Conservation (phyloP, 352 stramenopile species). For the Phytophthora ohioensis region DNA sequence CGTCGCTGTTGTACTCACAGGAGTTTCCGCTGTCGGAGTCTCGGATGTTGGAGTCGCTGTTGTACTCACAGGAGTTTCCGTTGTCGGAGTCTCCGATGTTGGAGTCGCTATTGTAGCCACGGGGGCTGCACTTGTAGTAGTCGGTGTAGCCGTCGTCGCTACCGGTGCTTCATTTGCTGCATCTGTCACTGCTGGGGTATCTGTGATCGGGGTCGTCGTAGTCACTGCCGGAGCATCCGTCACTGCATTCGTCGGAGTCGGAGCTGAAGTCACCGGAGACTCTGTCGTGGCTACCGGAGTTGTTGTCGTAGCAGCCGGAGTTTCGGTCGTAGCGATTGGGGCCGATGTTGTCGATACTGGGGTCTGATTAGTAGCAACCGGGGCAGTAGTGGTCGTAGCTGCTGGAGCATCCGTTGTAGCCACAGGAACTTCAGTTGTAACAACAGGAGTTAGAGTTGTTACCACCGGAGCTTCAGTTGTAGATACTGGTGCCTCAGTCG, state of each 20-base stretch:
- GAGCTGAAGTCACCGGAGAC: too few relatives aligned
- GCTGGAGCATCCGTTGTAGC: constrained; percentile 9
- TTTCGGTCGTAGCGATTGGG: neutral
- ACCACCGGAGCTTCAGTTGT: constrained; percentile 2
- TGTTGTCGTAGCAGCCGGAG: neutral
- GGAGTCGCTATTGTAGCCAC: constrained; percentile 1
- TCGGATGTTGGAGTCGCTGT: neutral
- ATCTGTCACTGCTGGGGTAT: neutral
- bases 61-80: neutral
- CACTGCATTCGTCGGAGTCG: too few relatives aligned
- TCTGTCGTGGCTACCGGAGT: too few relatives aligned
- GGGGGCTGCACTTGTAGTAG: neutral
- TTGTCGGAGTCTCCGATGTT: neutral
- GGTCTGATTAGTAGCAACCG: neutral
- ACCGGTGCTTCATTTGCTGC: neutral
- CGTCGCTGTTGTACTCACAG: too few relatives aligned
- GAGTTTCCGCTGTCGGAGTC: too few relatives aligned
- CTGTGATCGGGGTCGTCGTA: neutral
- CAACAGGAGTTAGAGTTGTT: too few relatives aligned
- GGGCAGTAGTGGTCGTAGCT: neutral
- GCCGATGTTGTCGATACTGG: neutral
- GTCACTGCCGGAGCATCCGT: constrained; percentile 4
- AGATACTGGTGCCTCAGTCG: constrained; percentile 1
- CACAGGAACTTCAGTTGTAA: constrained; percentile 1
- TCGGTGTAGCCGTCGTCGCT: neutral